Evolutionary conservation across 2,329 filamentous ascomycete genomes (phyloP).

Genomic region (Seiridium cupressi): DNA sequence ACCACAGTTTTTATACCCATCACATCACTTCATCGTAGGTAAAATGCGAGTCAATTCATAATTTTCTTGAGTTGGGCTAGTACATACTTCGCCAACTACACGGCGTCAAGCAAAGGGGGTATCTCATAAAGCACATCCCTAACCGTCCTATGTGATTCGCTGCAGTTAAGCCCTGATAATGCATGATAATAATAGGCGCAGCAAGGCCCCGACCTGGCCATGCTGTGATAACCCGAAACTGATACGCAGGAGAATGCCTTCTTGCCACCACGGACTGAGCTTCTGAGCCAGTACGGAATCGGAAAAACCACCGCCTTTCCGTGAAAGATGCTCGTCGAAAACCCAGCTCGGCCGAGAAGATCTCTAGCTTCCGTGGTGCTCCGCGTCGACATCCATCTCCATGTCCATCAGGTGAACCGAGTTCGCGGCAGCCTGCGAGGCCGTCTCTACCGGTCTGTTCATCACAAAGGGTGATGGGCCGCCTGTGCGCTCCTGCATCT

Average conservation of each 20-base stretch:
- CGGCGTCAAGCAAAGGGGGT: neutral
- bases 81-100: no score
- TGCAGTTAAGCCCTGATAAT: neutral
- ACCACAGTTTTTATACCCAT: no score
- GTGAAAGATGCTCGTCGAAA: neutral
- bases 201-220: neutral
- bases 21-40: no score
- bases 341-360: neutral
- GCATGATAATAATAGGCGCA: neutral
- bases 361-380: constrained; percentile 9
- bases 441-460: constrained; percentile 14
- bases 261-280: neutral
- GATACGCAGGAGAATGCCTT: neutral
- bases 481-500: constrained; percentile 42
- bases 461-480: constrained; percentile 23
- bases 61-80: no score
- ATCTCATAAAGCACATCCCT: neutral
- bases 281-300: neutral
- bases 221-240: neutral
- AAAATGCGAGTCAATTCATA: neutral
- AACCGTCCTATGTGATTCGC: neutral
- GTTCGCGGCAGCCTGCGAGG: constrained; percentile 14
- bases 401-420: constrained; percentile 34
- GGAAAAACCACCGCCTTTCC: no score
- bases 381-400: constrained; percentile 25